A percentile compares a stretch with the other conserved stretches of the same genome.
phyloP scores from a whole-genome alignment of 495 filamentous ascomycete species.

The Annulohypoxylon maeteangense region DNA sequence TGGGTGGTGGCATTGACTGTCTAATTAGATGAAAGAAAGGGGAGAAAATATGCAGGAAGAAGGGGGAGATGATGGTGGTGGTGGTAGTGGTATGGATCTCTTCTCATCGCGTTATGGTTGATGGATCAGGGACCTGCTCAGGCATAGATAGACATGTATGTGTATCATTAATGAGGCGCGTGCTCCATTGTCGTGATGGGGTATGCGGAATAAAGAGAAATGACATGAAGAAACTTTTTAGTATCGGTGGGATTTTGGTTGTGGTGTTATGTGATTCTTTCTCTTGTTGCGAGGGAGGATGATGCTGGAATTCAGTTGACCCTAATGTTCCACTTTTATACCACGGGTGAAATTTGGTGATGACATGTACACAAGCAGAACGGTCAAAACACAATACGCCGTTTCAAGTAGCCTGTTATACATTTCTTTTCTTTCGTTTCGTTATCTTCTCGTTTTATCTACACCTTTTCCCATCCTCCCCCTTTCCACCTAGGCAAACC shows the following conservation, averaged over 20 bases:
- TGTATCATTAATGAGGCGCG: neutral
- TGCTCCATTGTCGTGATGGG: neutral
- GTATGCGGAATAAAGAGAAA: neutral
- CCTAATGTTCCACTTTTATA: neutral
- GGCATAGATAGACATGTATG: neutral
- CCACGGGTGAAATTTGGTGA: neutral
- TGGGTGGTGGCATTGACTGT: neutral
- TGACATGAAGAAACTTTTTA: neutral
- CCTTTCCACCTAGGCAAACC: neutral
- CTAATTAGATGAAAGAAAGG: neutral
- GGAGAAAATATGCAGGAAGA: neutral
- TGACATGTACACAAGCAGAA: neutral
- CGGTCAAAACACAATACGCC: neutral
- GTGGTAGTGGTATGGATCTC: neutral
- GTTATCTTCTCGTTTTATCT: conserved; percentile 14
- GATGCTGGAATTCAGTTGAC: neutral
- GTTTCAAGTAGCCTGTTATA: conserved; percentile 9
- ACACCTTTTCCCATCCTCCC: conserved; percentile 3
- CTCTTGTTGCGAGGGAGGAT: neutral
- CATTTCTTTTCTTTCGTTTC: conserved; percentile 19
- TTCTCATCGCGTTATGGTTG: neutral
- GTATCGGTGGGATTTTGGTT: neutral
- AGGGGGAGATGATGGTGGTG: neutral
- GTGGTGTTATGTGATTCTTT: neutral
- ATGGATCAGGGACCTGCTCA: neutral